Evolutionary conservation across 1,139 yeast species (phyloP), one percentile per base, ranked within the genome.

Genomic region (Blastobotrys aristatus): DNA sequence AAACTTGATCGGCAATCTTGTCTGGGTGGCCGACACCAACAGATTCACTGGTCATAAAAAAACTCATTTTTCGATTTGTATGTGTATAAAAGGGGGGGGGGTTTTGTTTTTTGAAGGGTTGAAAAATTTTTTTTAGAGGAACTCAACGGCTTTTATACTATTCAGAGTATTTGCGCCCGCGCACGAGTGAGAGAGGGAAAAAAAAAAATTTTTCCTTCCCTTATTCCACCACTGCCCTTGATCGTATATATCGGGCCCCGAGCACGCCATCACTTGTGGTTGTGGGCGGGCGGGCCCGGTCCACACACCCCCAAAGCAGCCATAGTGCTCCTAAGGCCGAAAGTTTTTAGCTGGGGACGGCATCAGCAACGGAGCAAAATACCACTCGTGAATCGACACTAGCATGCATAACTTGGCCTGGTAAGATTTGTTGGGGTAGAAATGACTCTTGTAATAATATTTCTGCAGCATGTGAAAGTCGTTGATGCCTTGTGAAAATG

Each of bases 11-110:
- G 76, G 98, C 92, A 76, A 92, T 94, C 83, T 92, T 92, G 71
- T 92, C 98, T 68, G 98, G 97, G 81, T 92, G 97, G 68, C 97
- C 97, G 74, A 88, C 96, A 76, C 96, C 96, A 63, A 88, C 96
- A 60, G 96, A 62, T 77, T 92, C 98, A 61, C 97, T 90, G 63
- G 96, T 86, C 70, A 87, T 86, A 65, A 87, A 76, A 72, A 86
- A 86, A 54, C 81, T 75, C 61, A 69, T 72, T 50, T 57, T 47
- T 40, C 61, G 53, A 46, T 66, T 62, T 53, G 65, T 13, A 13
- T 13, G 14, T 30, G 33, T 30, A 7, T 30, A 61, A 65, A 63
- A 63, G 51, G 34, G 51, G 46, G 37, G 27, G 36, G 18, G 17
- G 3, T 4, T 32, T 22, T 22, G 29, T 27, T 11, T 24, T 33